Evolutionary conservation across 2,329 filamentous ascomycete genomes (phyloP).

Genomic region (Claviceps quebecensis): DNA sequence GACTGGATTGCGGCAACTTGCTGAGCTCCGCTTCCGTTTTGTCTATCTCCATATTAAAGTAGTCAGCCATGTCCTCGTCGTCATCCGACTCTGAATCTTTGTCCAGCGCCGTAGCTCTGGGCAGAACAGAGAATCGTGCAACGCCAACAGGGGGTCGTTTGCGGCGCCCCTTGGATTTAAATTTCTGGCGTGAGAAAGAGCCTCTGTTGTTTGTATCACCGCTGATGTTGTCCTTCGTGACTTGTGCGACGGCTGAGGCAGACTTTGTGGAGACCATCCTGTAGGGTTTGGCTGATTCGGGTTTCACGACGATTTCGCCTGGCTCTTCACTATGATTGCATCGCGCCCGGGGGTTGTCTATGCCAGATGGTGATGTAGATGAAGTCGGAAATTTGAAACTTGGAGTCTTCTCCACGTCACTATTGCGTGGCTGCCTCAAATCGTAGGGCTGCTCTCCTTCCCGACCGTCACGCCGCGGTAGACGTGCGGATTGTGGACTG

Average conservation of each 20-base stretch:
- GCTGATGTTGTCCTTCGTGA: neutral
- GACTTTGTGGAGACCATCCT: neutral
- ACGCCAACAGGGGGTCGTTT: constrained; percentile 18
- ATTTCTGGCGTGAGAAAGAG: neutral
- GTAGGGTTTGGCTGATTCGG: constrained; percentile 18
- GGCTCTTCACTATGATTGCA: constrained; percentile 31
- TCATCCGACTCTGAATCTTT: constrained; percentile 36
- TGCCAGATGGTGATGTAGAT: constrained; percentile 4
- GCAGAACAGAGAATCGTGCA: constrained; percentile 26
- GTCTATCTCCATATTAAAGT: constrained; percentile 38
- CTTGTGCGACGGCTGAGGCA: neutral
- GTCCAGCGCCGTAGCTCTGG: constrained; percentile 19
- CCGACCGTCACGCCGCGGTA: constrained; percentile 22
- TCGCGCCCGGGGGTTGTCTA: constrained; percentile 23
- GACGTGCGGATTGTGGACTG: constrained; percentile 24
- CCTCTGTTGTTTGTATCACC: neutral
- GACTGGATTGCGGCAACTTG: constrained; percentile 28
- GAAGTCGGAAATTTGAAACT: constrained; percentile 5
- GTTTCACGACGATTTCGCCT: constrained; percentile 29
- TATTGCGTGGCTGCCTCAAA: constrained; percentile 35
- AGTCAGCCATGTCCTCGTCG: constrained; percentile 44
- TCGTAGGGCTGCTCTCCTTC: constrained; percentile 22
- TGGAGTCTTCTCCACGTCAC: constrained; percentile 35
- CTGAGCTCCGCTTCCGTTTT: constrained; percentile 36
- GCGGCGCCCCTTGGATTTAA: constrained; percentile 11